These are phyloP conservation scores for Williopsis jadinii DNA, from an alignment of 1,139 yeast species.

Conservation along the genomic window DNA sequence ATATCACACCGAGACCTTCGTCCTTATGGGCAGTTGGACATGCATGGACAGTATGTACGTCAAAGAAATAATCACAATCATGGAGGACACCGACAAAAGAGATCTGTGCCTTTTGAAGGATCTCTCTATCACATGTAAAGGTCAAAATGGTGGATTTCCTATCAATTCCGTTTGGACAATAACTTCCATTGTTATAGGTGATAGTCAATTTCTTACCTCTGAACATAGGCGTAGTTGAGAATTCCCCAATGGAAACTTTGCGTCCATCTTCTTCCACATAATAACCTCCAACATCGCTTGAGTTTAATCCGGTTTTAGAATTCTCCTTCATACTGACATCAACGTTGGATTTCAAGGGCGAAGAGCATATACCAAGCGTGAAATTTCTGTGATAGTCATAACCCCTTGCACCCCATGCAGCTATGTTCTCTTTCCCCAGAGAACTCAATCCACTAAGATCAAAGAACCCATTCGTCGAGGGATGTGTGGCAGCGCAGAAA, in stretches of 20 bases:
- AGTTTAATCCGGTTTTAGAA: conserved; percentile 35
- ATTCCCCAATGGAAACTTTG: conserved; percentile 62
- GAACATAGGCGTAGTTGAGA: conserved; percentile 51
- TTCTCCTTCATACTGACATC: conserved; percentile 24
- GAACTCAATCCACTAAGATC: conserved; percentile 48
- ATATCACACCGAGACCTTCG: conserved; percentile 48
- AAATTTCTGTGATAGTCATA: conserved; percentile 67
- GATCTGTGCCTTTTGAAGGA: conserved; percentile 57
- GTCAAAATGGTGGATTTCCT: conserved; percentile 62
- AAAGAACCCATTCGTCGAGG: conserved; percentile 45
- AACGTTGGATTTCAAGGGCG: conserved; percentile 41
- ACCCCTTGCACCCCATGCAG: conserved; percentile 65
- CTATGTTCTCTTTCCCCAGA: conserved; percentile 20
- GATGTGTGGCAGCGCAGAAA: conserved; percentile 51
- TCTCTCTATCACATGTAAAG: conserved; percentile 76
- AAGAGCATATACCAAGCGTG: conserved; percentile 73
- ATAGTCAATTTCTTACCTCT: conserved; percentile 67
- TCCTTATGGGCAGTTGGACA: conserved; percentile 57
- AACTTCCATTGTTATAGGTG: conserved; percentile 67
- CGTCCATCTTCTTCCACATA: conserved; percentile 48
- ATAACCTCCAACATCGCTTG: conserved; percentile 57
- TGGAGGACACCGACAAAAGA: conserved; percentile 65
- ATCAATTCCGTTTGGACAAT: conserved; percentile 47
- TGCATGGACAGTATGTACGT: conserved; percentile 79
- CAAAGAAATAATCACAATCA: conserved; percentile 80